These are phyloP conservation scores for Panicum virgatum DNA, from an alignment of 202 grass and related monocot genomes.

Conservation along the genomic window DNA sequence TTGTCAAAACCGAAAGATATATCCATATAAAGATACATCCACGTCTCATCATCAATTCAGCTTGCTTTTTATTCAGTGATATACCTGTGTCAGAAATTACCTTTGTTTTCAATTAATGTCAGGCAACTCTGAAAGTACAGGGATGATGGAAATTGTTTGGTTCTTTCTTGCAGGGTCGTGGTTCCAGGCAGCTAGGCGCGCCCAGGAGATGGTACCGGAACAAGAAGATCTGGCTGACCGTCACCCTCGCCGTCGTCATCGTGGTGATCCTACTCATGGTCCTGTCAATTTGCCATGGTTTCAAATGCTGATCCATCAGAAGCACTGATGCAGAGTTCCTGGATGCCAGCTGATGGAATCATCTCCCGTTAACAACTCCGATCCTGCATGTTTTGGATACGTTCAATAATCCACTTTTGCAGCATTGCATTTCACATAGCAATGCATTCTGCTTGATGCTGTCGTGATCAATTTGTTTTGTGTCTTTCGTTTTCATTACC, in stretches of 20 bases:
- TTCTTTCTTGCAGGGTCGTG: not conserved
- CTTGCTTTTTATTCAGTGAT: not conserved
- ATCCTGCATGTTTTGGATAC: not conserved
- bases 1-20: not conserved
- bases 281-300: constrained; percentile 4
- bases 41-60: not conserved
- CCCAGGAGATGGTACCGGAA: not conserved
- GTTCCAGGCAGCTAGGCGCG: not conserved
- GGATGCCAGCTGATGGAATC: not conserved
- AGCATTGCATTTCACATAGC: too few relatives aligned
- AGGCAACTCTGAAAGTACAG: not conserved
- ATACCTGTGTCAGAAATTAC: not conserved
- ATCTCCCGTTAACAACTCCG: too few relatives aligned
- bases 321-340: not conserved
- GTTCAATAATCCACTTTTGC: too few relatives aligned
- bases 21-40: not conserved
- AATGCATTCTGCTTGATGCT: too few relatives aligned
- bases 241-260: not conserved
- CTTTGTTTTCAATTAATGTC: not conserved
- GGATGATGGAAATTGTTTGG: not conserved
- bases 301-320: constrained; percentile 6
- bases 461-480: too few relatives aligned
- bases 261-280: not conserved
- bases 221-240: not conserved
- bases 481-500: too few relatives aligned